These are phyloP conservation scores for Waltergamsia citrina DNA, from an alignment of 2,329 filamentous ascomycete species.

Conservation along the genomic window DNA sequence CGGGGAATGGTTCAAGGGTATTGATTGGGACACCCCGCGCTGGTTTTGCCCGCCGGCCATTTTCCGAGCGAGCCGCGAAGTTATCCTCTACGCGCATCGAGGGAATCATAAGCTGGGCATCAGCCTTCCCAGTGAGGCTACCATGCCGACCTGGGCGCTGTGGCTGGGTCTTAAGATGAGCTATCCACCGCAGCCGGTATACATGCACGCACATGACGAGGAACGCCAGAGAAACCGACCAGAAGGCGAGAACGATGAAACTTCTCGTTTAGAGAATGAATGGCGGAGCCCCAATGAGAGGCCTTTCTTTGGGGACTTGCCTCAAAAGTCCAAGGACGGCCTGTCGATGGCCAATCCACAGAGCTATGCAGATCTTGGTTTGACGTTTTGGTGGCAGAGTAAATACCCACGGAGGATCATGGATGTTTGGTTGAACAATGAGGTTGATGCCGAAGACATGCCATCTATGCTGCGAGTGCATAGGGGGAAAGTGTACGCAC, in stretches of 20 bases:
- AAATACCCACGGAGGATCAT: constrained; percentile 19
- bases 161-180: constrained; percentile 27
- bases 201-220: constrained; percentile 12
- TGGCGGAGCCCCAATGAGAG: constrained; percentile 4
- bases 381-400: constrained; percentile 23
- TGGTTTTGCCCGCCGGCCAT: constrained; percentile 26
- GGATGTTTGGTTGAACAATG: constrained; percentile 18
- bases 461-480: constrained; percentile 17
- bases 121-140: constrained; percentile 21
- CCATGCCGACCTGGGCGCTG: constrained; percentile 22
- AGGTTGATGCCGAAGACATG: constrained; percentile 8
- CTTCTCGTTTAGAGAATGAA: background rate
- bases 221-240: constrained; percentile 6
- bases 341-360: constrained; percentile 12
- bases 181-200: constrained; percentile 23
- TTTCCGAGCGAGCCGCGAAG: constrained; percentile 17
- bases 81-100: constrained; percentile 21
- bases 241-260: constrained; percentile 9
- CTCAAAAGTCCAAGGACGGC: constrained; percentile 13
- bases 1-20: constrained; percentile 17
- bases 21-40: constrained; percentile 15
- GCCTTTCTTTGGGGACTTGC: constrained; percentile 18
- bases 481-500: constrained; percentile 20
- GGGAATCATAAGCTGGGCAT: constrained; percentile 18
- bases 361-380: constrained; percentile 12